Evolutionary conservation across 805 yeast genomes (phyloP).

Genomic region (Candida tammaniensis): DNA sequence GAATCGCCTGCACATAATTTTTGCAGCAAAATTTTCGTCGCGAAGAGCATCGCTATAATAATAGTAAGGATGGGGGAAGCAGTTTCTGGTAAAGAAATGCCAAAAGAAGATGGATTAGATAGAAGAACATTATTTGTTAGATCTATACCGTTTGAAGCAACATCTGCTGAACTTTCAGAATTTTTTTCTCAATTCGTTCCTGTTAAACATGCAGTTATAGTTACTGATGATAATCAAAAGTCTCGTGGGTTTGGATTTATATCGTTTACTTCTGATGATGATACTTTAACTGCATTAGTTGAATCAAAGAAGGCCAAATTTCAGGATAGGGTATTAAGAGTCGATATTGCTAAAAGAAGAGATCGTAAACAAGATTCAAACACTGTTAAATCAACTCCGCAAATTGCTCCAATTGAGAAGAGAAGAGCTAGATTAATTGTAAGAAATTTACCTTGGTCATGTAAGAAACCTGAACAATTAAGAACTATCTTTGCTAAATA

Average conservation of each 20-base stretch:
- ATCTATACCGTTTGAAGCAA: slow-evolving; percentile 75
- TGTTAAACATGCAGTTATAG: slow-evolving; percentile 91
- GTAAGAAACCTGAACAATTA: slow-evolving; percentile 71
- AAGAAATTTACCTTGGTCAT: slow-evolving; percentile 95
- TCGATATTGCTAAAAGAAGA: slow-evolving; percentile 91
- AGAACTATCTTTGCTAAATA: slow-evolving; percentile 67
- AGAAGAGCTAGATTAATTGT: slow-evolving; percentile 85
- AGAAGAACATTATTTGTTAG: slow-evolving; percentile 79
- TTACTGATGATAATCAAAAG: slow-evolving; percentile 68
- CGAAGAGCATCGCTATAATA: slow-evolving; percentile 8
- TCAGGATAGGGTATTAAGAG: slow-evolving; percentile 61
- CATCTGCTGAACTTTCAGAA: slow-evolving; percentile 76
- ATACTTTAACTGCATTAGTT: slow-evolving; percentile 71
- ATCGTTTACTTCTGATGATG: slow-evolving; percentile 81
- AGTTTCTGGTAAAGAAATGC: background rate
- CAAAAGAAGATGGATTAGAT: slow-evolving; percentile 39
- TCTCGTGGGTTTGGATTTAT: slow-evolving; percentile 97
- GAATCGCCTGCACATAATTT: slow-evolving; percentile 2
- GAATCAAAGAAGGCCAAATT: slow-evolving; percentile 66
- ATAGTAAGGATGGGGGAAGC: slow-evolving; percentile 1
- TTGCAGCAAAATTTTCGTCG: slow-evolving; percentile 1
- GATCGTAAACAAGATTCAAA: slow-evolving; percentile 53
- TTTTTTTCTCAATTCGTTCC: slow-evolving; percentile 92
- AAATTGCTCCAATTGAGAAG: slow-evolving; percentile 51
- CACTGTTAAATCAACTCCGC: slow-evolving; percentile 7